These are phyloP conservation scores for Aspergillus ellipticus DNA, from an alignment of 495 filamentous ascomycete genomes.

Conservation along the genomic window DNA sequence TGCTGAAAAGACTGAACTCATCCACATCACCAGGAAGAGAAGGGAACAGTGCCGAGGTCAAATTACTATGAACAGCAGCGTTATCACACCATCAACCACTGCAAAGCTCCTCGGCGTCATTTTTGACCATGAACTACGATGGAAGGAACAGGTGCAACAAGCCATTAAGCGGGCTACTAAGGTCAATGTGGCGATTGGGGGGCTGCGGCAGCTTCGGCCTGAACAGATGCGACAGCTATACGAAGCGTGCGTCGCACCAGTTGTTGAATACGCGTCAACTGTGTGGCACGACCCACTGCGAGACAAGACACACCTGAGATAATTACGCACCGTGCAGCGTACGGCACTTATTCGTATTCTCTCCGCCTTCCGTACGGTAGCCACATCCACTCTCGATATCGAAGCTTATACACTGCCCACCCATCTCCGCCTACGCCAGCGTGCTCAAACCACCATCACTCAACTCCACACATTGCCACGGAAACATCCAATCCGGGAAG, in stretches of 20 bases:
- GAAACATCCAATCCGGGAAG: constrained; percentile 7
- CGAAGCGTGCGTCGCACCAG: constrained; percentile 20
- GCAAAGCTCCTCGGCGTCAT: constrained; percentile 25
- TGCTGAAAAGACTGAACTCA: constrained; percentile 25
- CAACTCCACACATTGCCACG: constrained; percentile 9
- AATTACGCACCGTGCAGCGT: constrained; percentile 13
- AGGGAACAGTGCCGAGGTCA: constrained; percentile 7
- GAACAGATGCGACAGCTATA: constrained; percentile 26
- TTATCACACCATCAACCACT: constrained; percentile 11
- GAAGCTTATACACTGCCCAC: constrained; percentile 13
- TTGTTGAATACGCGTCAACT: constrained; percentile 17
- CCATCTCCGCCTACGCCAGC: constrained; percentile 7
- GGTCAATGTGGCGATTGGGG: constrained; percentile 13
- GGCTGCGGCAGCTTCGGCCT: constrained; percentile 17
- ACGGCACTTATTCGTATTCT: constrained; percentile 13
- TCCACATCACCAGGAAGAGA: constrained; percentile 21
- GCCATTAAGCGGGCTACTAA: constrained; percentile 20
- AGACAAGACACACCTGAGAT: constrained; percentile 18
- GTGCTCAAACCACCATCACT: constrained; percentile 3
- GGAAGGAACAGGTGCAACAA: constrained; percentile 23
- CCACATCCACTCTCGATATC: constrained; percentile 11
- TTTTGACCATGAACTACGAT: constrained; percentile 18
- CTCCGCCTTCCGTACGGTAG: constrained; percentile 15
- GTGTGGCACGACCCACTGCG: constrained; percentile 17
- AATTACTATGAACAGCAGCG: constrained; percentile 11